These are phyloP conservation scores for Castanea sativa DNA, from an alignment of 306 rosid species.

Conservation along the genomic window DNA sequence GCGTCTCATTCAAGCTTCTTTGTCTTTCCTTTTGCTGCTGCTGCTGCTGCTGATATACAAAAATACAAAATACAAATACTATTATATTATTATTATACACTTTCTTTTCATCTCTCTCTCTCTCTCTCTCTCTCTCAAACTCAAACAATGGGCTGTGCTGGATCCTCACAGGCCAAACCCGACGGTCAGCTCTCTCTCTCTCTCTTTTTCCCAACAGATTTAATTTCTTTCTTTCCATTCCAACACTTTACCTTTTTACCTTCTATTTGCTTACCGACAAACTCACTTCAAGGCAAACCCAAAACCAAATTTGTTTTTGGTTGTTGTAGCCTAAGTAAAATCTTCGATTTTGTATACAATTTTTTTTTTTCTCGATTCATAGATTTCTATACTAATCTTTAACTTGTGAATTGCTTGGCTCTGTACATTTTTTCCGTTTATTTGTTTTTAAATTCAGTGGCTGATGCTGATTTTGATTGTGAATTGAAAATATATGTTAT, in stretches of 20 bases:
- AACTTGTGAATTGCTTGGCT: too few species aligned
- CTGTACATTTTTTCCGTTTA: not conserved
- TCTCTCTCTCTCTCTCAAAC: not conserved
- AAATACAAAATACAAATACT: too few species aligned
- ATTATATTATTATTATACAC: too few species aligned
- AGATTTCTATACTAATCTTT: too few species aligned
- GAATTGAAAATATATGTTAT: not conserved
- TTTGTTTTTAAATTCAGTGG: not conserved
- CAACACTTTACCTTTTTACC: too few species aligned
- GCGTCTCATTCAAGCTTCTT: slow-evolving; percentile 32
- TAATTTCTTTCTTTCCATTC: not conserved
- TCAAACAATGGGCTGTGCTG: slow-evolving; percentile 74
- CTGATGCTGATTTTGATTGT: not conserved
- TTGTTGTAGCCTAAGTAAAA: too few species aligned
- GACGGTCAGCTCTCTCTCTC: slow-evolving; percentile 56
- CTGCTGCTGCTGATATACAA: too few species aligned
- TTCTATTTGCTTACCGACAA: too few species aligned
- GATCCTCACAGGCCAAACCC: slow-evolving; percentile 77
- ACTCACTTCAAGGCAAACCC: too few species aligned
- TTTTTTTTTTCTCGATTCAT: too few species aligned
- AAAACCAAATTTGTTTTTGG: too few species aligned
- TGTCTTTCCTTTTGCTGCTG: not conserved
- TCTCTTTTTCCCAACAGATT: not conserved
- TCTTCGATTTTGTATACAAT: too few species aligned
- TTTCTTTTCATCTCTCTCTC: not conserved